Evolutionary conservation across 2,329 filamentous ascomycete genomes (phyloP), one percentile per base, ranked within the genome.

Genomic region (Amesomyces nigricolor): DNA sequence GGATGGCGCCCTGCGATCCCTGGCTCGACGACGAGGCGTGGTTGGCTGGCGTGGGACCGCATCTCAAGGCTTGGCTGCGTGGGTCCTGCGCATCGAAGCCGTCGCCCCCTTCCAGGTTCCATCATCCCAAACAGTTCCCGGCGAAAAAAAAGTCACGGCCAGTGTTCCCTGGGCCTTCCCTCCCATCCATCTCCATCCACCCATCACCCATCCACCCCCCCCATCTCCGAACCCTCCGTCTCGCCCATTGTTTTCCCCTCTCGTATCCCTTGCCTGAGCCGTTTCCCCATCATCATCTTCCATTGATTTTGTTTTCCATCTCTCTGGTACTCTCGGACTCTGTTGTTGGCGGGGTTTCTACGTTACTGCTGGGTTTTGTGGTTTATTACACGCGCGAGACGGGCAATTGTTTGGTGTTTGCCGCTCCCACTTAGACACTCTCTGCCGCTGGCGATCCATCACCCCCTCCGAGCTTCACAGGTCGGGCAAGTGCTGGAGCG

Each of bases 121-220:
- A 58, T 56, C 53, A 55, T 58, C 51, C 60, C 62, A 59, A 63
- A 62, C 60, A 57, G 51, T 47, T 48, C 55, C 52, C 56, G 58
- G 56, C 44, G 56, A 62, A 64, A 63, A 64, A 64, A 63, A 62
- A 62, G 60, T 61, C 56, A 59, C 60, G 56, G 57, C 22, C 58
- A 44, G 40, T 47, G 9, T 45, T 26, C 51, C 51, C 13, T 40
- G 46, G 47, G n/a, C 47, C 42, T 42, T 53, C 42, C 53, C 37
- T 40, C 32, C 32, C 43, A 37, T 42, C 50, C 35, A 38, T 48
- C 45, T 46, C 40, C 51, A 17, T 32, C 46, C 32, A 37, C 38
- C 22, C 22, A 26, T 5, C 22, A 22, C 22, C 22, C 22, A 26
- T 19, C 45, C 40, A 30, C 35, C 47, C 47, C 39, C 37, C 38